Evolutionary conservation across 495 filamentous ascomycete species (phyloP).

Genomic region (Choiromyces venosus): DNA sequence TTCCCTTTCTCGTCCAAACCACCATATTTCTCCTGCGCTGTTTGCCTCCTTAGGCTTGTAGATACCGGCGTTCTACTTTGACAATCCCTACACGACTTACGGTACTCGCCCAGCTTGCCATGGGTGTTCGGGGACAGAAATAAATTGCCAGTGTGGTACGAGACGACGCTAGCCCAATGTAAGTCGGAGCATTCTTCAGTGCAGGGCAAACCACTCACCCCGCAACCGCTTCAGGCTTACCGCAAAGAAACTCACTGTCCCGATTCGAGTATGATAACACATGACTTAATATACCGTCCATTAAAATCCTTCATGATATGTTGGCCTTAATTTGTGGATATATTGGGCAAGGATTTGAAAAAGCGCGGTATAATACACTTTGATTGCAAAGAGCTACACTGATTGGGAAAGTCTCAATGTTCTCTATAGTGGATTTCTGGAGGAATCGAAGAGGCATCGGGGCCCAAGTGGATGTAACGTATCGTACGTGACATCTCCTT

Average conservation of each 20-base stretch:
- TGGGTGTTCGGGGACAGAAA: background rate
- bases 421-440: conserved; percentile 20
- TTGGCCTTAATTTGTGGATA: background rate
- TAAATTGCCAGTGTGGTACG: background rate
- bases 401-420: conserved; percentile 39
- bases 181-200: background rate
- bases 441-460: conserved; percentile 34
- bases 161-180: background rate
- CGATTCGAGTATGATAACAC: background rate
- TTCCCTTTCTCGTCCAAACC: background rate
- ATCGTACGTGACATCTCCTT: conserved; percentile 26
- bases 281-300: background rate
- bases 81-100: background rate
- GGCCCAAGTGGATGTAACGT: conserved; percentile 33
- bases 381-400: conserved; percentile 1
- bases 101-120: background rate
- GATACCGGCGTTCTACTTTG: background rate
- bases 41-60: background rate
- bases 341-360: background rate
- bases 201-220: background rate
- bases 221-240: background rate
- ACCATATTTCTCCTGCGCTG: background rate
- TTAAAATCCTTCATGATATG: background rate
- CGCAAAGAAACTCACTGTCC: background rate
- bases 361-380: background rate